Base-by-base conservation (phyloP, 2,329 filamentous ascomycete genomes). In the Knoxdaviesia capensis region DNA sequence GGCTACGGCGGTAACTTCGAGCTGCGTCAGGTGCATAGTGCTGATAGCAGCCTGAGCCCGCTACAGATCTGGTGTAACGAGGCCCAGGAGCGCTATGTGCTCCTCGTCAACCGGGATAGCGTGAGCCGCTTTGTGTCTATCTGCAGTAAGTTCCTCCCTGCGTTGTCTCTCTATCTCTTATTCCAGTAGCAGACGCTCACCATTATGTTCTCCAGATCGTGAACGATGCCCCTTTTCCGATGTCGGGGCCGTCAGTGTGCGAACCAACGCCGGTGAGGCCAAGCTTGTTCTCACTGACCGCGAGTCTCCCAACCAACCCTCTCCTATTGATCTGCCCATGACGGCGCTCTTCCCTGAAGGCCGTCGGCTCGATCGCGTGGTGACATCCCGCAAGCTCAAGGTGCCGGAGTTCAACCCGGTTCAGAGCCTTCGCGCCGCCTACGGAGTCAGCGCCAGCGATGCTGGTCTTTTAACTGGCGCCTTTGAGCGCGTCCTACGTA, bases 1-100 rank as follows among this genome's bases (percentile, higher is more conserved):
- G 85, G 85, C 1, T 80, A 84, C 42, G 90, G 90, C 43, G 90
- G 87, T 41, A 79, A 75, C 38, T 96, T 98, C 49, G 88, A 98
- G 59, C 69, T 98, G n/a, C 77, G 90, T 48, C 84, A 96, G 53
- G 71, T 98, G 34, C 86, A 94, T 56, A 94, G 75, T 56, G 82
- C 84, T 2, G 90, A 96, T 59, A 75, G 69, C 48, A 80, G 84
- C 54, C 88, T 98, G 81, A 94, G 84, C 53, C 90, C 90, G 20
- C 72, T 98, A 44, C 84, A 96, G 56, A 94, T 98, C 39, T 96
- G 88, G 87, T 94, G 90, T 59, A 93, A 88, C 52, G 88, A 96
- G 58, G 85, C 90, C 0, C 90, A 98, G 56, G 90, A 98, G 60
- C 73, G 90, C 56, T 98, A 98, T 53, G 90, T 98, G 6, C 65